These are phyloP conservation scores for Pseudogymnoascus sp. DNA, from an alignment of 2,329 filamentous ascomycete species.

Conservation along the genomic window DNA sequence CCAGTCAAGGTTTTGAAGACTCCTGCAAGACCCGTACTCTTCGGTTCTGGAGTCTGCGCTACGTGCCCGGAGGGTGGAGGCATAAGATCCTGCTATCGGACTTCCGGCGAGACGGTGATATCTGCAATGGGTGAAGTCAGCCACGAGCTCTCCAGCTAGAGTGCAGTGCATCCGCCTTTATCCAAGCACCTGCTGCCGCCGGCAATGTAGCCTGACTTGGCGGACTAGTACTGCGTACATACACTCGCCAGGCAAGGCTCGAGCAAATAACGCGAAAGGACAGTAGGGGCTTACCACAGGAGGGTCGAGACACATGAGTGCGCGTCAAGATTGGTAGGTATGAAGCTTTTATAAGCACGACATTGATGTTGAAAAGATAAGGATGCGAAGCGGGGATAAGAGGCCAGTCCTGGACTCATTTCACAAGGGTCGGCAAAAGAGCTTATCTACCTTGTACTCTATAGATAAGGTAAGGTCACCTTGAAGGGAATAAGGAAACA, in stretches of 20 bases:
- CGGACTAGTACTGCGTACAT: background rate
- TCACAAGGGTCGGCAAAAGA: constrained; percentile 7
- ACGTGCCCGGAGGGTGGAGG: constrained; percentile 52
- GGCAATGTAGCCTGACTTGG: background rate
- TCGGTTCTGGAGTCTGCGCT: constrained; percentile 46
- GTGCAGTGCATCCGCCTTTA: background rate
- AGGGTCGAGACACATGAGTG: constrained; percentile 7
- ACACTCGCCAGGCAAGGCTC: background rate
- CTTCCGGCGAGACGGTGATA: constrained; percentile 4
- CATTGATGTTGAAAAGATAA: constrained; percentile 8
- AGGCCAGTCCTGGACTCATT: constrained; percentile 7
- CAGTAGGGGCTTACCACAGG: background rate
- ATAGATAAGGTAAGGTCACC: constrained; percentile 2
- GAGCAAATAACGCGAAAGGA: background rate
- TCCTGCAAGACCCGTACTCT: constrained; percentile 48
- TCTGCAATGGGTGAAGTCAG: background rate
- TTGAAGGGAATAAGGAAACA: constrained; percentile 5
- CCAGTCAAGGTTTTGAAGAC: constrained; percentile 55
- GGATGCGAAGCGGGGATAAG: constrained; percentile 8
- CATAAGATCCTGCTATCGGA: constrained; percentile 37
- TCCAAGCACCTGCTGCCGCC: background rate
- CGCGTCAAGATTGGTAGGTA: background rate
- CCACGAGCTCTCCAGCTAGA: background rate
- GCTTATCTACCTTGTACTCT: background rate
- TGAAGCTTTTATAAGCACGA: constrained; percentile 6